Base-by-base conservation (phyloP, 2,329 filamentous ascomycete genomes). In the Alternaria postmessia region DNA sequence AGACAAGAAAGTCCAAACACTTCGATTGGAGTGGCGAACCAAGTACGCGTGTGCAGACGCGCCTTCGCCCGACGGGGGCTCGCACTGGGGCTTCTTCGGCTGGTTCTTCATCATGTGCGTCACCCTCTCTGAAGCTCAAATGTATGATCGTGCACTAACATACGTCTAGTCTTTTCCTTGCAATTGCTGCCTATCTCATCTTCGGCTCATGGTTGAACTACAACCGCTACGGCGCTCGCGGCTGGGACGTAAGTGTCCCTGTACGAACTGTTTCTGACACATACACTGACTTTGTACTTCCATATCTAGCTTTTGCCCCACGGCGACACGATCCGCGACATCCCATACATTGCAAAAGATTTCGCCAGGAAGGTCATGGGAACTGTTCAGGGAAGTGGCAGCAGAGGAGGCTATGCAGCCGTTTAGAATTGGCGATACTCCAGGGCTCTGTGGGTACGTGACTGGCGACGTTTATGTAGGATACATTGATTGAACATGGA, bases 171-270 rank as follows among this genome's bases (percentile, higher is more conserved):
- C 81, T 90, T 61, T 99, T 99, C 86, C 85, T 98, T 64, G 87
- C 87, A 46, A 90, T 89, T 41, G 93, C 95, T 2, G 83, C 94
- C 24, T 99, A 98, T 81, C 89, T 99, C 67, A 97, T 98, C 78
- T 98, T 98, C 75, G 94, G 94, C 66, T 96, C 94, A 20, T 99
- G 95, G 95, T 89, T 98, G 78, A 98, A 98, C 84, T 98, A 98
- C 85, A 97, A 93, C 82, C 91, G 94, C 63, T 97, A 97, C 79
- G 94, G 94, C 48, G 94, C 94, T 53, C 87, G 94, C 44, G 95
- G 95, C 58, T 98, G 94, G 94, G 95, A 98, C 73, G 85, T 97
- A 18, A 36, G 6, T 36, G 11, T 12, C 14, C 12, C 12, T 36
- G 14, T 12, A 32, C 30, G 9, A 32, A 32, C 30, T 32, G 30